phyloP scores from a whole-genome alignment of 2,329 filamentous ascomycete species.

The Penicillium sp. region DNA sequence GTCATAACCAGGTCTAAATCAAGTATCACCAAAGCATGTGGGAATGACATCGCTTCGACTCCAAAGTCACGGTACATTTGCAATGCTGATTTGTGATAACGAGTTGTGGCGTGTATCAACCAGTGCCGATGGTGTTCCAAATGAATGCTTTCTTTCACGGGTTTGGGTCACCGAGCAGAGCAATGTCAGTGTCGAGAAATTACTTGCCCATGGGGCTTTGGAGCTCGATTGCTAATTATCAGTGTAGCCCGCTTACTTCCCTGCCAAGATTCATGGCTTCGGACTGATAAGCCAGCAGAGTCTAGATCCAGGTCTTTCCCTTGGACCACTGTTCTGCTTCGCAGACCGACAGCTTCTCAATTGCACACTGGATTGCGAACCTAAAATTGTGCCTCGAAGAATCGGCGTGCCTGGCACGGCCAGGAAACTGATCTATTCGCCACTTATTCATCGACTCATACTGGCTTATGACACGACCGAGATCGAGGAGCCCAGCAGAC shows the following conservation, averaged over 20 bases:
- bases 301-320: constrained; percentile 30
- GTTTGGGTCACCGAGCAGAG: constrained; percentile 48
- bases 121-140: constrained; percentile 23
- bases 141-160: constrained; percentile 35
- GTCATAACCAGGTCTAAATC: constrained; percentile 31
- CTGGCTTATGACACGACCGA: constrained; percentile 47
- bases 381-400: constrained; percentile 45
- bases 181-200: constrained; percentile 34
- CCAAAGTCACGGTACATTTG: constrained; percentile 32
- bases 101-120: constrained; percentile 43
- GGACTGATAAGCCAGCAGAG: constrained; percentile 35
- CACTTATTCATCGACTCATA: constrained; percentile 50
- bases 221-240: constrained; percentile 14
- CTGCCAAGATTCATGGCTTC: constrained; percentile 38
- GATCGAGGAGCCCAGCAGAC: constrained; percentile 28
- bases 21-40: constrained; percentile 33
- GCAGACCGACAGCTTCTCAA: constrained; percentile 51
- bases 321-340: constrained; percentile 51
- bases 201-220: neutral
- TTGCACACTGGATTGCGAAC: constrained; percentile 48
- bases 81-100: constrained; percentile 40
- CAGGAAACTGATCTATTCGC: constrained; percentile 49
- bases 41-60: constrained; percentile 43
- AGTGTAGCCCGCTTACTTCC: constrained; percentile 41
- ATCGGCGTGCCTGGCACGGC: constrained; percentile 46